These are phyloP conservation scores for Aspergillus udagawae DNA, from an alignment of 2,329 filamentous ascomycete species.

Conservation along the genomic window DNA sequence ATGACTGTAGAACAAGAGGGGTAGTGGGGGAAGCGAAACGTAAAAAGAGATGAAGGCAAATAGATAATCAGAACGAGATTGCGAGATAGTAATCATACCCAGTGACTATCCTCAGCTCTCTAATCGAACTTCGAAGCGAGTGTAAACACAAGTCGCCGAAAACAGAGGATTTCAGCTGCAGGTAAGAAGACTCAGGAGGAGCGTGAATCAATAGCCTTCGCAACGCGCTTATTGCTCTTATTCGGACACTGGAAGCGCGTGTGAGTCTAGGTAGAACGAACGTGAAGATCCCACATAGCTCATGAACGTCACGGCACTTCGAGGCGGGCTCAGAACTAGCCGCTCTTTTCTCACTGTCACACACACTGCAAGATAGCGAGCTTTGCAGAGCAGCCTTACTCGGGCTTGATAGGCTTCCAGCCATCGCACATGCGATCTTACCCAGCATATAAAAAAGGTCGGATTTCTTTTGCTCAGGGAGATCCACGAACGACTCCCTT, in stretches of 20 bases:
- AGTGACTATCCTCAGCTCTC: constrained; percentile 79
- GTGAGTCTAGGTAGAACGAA: constrained; percentile 38
- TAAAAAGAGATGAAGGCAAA: neutral
- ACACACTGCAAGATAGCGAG: constrained; percentile 33
- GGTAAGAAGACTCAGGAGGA: constrained; percentile 48
- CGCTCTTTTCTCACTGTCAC: constrained; percentile 30
- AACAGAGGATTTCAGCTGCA: constrained; percentile 64
- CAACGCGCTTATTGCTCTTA: constrained; percentile 68
- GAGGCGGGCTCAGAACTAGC: constrained; percentile 10
- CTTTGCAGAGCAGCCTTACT: constrained; percentile 20
- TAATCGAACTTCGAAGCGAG: constrained; percentile 74
- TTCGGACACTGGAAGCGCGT: constrained; percentile 56
- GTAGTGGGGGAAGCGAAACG: neutral
- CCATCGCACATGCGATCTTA: constrained; percentile 54
- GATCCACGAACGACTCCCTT: constrained; percentile 43
- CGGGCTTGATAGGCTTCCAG: constrained; percentile 41
- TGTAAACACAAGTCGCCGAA: constrained; percentile 78
- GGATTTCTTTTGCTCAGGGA: constrained; percentile 51
- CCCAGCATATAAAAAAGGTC: constrained; percentile 54
- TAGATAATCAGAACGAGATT: neutral
- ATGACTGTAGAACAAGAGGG: constrained; percentile 1
- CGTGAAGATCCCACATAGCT: constrained; percentile 42
- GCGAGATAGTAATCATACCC: constrained; percentile 44
- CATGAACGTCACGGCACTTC: constrained; percentile 22
- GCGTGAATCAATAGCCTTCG: constrained; percentile 67